Conservation (phyloP, 2,329 filamentous ascomycete species). For the Epicoccum sorghinum region DNA sequence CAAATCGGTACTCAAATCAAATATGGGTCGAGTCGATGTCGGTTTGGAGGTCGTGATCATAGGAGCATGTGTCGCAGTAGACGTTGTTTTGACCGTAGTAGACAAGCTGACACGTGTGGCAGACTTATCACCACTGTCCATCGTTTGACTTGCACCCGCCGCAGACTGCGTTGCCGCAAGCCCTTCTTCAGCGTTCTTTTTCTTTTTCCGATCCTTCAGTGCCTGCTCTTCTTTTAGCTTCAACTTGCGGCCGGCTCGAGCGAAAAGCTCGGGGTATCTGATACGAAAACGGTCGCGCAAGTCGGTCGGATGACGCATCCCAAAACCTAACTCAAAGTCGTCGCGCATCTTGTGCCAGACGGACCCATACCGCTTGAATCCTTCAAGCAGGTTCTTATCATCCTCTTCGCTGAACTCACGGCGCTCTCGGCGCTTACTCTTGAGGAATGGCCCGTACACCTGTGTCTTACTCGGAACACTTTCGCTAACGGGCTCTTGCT, state of each 20-base stretch:
- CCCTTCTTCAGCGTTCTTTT: background rate
- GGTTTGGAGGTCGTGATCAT: constrained; percentile 17
- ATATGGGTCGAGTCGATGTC: constrained; percentile 18
- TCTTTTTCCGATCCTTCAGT: constrained; percentile 22
- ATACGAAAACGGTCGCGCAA: constrained; percentile 67
- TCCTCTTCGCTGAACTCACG: constrained; percentile 63
- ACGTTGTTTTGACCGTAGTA: background rate
- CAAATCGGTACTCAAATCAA: constrained; percentile 28
- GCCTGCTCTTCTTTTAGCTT: constrained; percentile 38
- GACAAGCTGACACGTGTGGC: background rate
- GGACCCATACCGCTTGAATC: constrained; percentile 64
- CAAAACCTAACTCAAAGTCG: constrained; percentile 59
- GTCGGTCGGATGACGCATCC: constrained; percentile 60
- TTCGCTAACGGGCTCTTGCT: background rate
- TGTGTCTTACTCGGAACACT: constrained; percentile 49
- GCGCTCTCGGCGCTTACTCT: constrained; percentile 59
- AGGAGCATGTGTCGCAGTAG: background rate
- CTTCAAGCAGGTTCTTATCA: constrained; percentile 63
- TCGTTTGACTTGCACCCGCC: background rate
- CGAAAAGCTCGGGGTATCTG: constrained; percentile 63
- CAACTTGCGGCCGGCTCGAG: constrained; percentile 53
- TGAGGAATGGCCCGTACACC: constrained; percentile 57
- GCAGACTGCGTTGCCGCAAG: background rate
- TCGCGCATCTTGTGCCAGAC: constrained; percentile 66
- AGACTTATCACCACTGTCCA: background rate